Evolutionary conservation across 805 yeast species (phyloP).

Genomic region (Kodamaea lidongshanica): DNA sequence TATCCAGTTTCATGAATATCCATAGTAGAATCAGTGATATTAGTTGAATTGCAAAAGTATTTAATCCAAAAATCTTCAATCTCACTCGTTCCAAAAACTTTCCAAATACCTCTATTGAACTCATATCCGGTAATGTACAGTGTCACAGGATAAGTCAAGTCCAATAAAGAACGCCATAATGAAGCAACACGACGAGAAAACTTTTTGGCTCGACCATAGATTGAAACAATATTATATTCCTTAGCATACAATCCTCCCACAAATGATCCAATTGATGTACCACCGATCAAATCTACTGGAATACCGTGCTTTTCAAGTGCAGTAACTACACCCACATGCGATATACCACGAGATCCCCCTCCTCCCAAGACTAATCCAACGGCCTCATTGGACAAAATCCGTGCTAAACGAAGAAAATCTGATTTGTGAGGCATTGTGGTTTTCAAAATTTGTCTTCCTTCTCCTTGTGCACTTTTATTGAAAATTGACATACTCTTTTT

Average conservation of each 20-base stretch:
- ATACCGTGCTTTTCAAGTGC: slow-evolving; percentile 89
- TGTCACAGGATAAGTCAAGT: slow-evolving; percentile 87
- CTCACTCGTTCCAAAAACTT: slow-evolving; percentile 83
- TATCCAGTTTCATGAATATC: slow-evolving; percentile 89
- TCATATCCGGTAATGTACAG: slow-evolving; percentile 97
- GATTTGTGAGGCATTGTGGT: slow-evolving; percentile 59
- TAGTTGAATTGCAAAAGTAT: slow-evolving; percentile 86
- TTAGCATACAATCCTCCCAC: slow-evolving; percentile 93
- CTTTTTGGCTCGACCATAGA: slow-evolving; percentile 82
- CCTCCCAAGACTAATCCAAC: slow-evolving; percentile 95
- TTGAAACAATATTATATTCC: slow-evolving; percentile 86
- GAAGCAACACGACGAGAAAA: slow-evolving; percentile 79
- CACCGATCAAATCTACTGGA: slow-evolving; percentile 91
- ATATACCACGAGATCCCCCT: slow-evolving; percentile 93
- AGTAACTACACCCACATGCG: slow-evolving; percentile 86
- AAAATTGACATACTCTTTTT: slow-evolving; percentile 25
- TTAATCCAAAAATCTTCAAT: slow-evolving; percentile 95
- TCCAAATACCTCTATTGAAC: slow-evolving; percentile 96
- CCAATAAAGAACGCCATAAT: slow-evolving; percentile 77
- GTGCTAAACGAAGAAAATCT: slow-evolving; percentile 84
- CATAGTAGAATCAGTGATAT: slow-evolving; percentile 91
- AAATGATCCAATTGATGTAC: slow-evolving; percentile 94
- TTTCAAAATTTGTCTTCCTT: slow-evolving; percentile 18
- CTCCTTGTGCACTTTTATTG: slow-evolving; percentile 19
- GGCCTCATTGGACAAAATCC: slow-evolving; percentile 86